Evolutionary conservation across 1,284 basidiomycete species (phyloP).

Genomic region (Kwoniella shivajii): DNA sequence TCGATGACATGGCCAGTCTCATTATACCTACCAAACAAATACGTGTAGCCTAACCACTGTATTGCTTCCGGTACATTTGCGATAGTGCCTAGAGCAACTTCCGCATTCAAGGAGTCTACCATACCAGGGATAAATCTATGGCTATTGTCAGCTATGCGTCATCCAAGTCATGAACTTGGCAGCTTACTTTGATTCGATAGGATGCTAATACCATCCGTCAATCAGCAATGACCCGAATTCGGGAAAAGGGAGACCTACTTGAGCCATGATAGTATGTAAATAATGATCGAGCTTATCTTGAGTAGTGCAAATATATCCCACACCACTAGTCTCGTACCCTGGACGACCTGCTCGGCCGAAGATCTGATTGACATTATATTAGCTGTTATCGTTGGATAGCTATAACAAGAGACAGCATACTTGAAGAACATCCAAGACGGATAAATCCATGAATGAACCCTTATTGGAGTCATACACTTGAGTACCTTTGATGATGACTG

Average conservation of each 20-base stretch:
- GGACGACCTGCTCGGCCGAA: conserved; percentile 98
- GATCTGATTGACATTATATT: conserved; percentile 57
- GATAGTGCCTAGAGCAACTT: conserved; percentile 93
- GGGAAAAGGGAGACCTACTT: conserved; percentile 58
- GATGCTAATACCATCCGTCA: conserved; percentile 61
- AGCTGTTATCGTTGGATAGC: neutral
- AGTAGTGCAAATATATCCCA: conserved; percentile 94
- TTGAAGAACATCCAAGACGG: conserved; percentile 93
- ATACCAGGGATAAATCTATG: conserved; percentile 80
- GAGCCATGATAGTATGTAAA: conserved; percentile 82
- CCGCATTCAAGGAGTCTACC: conserved; percentile 91
- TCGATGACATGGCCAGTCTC: neutral
- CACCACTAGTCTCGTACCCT: conserved; percentile 91
- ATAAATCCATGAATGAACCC: conserved; percentile 88
- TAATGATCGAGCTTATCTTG: conserved; percentile 94
- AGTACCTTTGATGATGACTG: conserved; percentile 97
- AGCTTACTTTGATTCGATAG: conserved; percentile 90
- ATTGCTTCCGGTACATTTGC: conserved; percentile 84
- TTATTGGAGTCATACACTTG: conserved; percentile 90
- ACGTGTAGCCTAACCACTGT: conserved; percentile 96
- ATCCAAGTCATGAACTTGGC: neutral
- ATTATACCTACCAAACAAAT: conserved; percentile 68
- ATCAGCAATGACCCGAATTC: neutral
- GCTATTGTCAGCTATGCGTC: neutral
- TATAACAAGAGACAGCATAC: conserved; percentile 25